phyloP scores from a whole-genome alignment of 2,329 filamentous ascomycete genomes.

The Fusarium heterosporum region DNA sequence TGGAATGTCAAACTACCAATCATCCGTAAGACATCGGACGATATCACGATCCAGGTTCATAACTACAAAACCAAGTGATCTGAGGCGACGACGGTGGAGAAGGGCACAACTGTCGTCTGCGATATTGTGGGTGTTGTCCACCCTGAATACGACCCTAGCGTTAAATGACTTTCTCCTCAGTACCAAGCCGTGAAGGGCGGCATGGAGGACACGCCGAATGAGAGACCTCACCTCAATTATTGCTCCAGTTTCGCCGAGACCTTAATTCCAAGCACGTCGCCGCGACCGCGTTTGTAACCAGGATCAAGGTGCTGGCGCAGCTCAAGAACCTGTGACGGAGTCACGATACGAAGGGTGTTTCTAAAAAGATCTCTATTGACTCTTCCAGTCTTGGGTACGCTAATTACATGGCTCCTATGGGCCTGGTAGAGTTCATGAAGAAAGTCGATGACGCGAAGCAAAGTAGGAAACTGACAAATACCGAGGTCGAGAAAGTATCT shows the following conservation, averaged over 20 bases:
- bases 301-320: conserved; percentile 34
- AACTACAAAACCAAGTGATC: background rate
- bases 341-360: no score
- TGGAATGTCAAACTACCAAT: background rate
- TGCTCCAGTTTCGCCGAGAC: conserved; percentile 37
- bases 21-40: no score
- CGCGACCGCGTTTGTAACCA: conserved; percentile 15
- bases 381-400: conserved; percentile 27
- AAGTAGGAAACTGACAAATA: background rate
- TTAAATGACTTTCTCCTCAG: background rate
- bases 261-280: conserved; percentile 31
- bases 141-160: no score
- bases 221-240: background rate
- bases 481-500: conserved; percentile 6
- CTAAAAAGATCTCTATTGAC: conserved; percentile 26
- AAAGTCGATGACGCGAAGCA: conserved; percentile 14
- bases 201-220: background rate
- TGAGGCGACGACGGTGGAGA: background rate
- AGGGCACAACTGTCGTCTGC: no score
- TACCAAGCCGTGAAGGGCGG: background rate
- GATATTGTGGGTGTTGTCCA: conserved; percentile 1
- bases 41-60: background rate
- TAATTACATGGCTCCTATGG: conserved; percentile 35
- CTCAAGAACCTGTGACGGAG: conserved; percentile 36
- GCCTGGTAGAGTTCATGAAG: conserved; percentile 21